Evolutionary conservation across 2,329 filamentous ascomycete genomes (phyloP), one percentile per base, ranked within the genome.

Genomic region (Mycosphaerella arachidis): DNA sequence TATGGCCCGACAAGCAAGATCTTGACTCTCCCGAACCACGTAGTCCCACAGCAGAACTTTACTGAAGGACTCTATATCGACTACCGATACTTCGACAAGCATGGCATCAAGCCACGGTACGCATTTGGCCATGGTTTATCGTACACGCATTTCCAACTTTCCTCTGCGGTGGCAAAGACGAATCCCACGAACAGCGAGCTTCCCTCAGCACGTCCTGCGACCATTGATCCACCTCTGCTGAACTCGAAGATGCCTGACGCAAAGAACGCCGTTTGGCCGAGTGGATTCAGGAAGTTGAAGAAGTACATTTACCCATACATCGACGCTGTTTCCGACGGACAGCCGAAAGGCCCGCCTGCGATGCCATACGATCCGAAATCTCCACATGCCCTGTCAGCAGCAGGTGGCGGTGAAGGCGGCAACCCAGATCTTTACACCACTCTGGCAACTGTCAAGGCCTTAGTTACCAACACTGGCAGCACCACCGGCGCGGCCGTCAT

Each of bases 111-210:
- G 5, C 92, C 92, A 0, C 87, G 89, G 0, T 97, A 87, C 71
- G 89, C 91, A 51, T 97, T 97, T 68, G 92, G 93, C 0, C 92
- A 86, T 61, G 93, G 92, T 0, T 81, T 97, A 1, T 90, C 87
- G 55, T 96, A 94, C 77, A 92, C 91, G 0, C 82, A 76, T 0
- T 95, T 93, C 72, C 76, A 83, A 12, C 82, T 91, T 58, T 80
- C 79, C 10, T 80, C 83, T 33, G 67, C 84, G 12, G 74, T 78
- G 8, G 74, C 89, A 53, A 64, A 71, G 60, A 56, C 74, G 18
- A 80, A 54, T 31, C 18, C 35, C 9, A 30, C 40, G 27, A 50
- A 16, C n/a, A 51, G 54, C 63, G 27, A 57, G 8, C 56, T 59
- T 6, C 74, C 82, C 10, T 74, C 60, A 16, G n/a, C 58, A 2